These are phyloP conservation scores for Arthrocladium fulminans DNA, from an alignment of 2,329 filamentous ascomycete species.

Conservation along the genomic window DNA sequence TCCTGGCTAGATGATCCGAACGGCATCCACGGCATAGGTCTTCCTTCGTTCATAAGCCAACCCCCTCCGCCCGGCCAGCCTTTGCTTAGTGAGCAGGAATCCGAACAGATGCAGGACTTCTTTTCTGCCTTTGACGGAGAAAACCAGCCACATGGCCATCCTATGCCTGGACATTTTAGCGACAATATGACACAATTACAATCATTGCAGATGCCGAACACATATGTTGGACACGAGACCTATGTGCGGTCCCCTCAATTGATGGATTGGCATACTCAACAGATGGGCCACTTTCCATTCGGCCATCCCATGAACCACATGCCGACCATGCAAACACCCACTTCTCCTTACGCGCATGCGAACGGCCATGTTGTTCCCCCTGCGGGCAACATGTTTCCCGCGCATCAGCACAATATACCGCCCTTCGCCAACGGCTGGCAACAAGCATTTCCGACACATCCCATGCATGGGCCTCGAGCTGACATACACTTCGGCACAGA, in stretches of 20 bases:
- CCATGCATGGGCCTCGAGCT: not conserved
- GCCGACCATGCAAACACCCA: constrained; percentile 6
- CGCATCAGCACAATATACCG: constrained; percentile 1
- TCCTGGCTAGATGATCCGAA: constrained; percentile 17
- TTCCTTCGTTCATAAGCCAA: constrained; percentile 20
- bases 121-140: constrained; percentile 21
- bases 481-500: constrained; percentile 20
- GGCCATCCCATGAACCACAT: constrained; percentile 1
- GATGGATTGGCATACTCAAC: constrained; percentile 15
- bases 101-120: constrained; percentile 20
- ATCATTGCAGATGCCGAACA: constrained; percentile 19
- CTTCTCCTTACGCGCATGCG: constrained; percentile 5
- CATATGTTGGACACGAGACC: constrained; percentile 21
- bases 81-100: constrained; percentile 21
- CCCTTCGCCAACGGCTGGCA: constrained; percentile 12
- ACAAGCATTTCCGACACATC: constrained; percentile 13
- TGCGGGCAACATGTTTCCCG: not conserved
- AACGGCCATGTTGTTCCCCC: constrained; percentile 2
- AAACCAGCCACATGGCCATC: constrained; percentile 12
- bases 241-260: constrained; percentile 12
- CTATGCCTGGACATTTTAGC: constrained; percentile 13
- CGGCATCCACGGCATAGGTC: constrained; percentile 20
- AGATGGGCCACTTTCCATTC: constrained; percentile 10
- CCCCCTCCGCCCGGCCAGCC: constrained; percentile 20
- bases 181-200: constrained; percentile 14